Evolutionary conservation across 2,329 filamentous ascomycete genomes (phyloP), one percentile per base, ranked within the genome.

Genomic region (Epichloe elymi): DNA sequence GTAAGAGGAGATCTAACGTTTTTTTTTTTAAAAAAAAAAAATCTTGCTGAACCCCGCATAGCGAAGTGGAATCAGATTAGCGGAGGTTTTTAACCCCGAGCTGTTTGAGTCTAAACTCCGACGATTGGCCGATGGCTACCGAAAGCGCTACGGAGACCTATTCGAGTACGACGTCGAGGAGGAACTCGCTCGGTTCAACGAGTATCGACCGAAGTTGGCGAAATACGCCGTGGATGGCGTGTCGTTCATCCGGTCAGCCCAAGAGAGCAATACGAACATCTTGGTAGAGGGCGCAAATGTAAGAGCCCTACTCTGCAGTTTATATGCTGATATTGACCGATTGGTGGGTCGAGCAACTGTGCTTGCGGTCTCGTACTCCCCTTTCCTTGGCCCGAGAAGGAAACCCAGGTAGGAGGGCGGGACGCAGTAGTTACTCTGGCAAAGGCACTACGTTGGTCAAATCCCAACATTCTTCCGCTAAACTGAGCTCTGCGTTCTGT

Each of bases 71-170:
- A 74, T 90, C 53, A 74, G 79, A 50, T 66, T 89, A 45, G 72
- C 75, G 54, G 83, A 88, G 51, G 72, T 88, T 55, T 87, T 88
- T 63, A 71, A 85, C 62, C 7, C 7, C 26, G 74, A 79, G 62
- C 70, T 76, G 40, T 88, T 89, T 58, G 84, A 87, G 67, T 61
- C 66, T 40, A 85, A 85, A 65, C 67, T 89, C 42, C 74, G 82
- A 40, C 67, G 71, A 23, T 68, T 89, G 46, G 82, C 76, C 8
- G 58, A 66, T 5, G 80, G 75, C 75, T 58, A 70, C 86, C 49
- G 72, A 73, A 82, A 83, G 69, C 73, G 83, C 48, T 88, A 80
- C 59, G 84, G 85, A 7, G 78, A 84, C 57, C 66, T 86, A 26
- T 67, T 85, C 50, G 63, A 79, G 56, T 79, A 80, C 63, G 80